A percentile compares a stretch with the other conserved stretches of the same genome.
Evolutionary conservation across 805 yeast species (phyloP).

Genomic region (Scheffersomyces coipomensis): DNA sequence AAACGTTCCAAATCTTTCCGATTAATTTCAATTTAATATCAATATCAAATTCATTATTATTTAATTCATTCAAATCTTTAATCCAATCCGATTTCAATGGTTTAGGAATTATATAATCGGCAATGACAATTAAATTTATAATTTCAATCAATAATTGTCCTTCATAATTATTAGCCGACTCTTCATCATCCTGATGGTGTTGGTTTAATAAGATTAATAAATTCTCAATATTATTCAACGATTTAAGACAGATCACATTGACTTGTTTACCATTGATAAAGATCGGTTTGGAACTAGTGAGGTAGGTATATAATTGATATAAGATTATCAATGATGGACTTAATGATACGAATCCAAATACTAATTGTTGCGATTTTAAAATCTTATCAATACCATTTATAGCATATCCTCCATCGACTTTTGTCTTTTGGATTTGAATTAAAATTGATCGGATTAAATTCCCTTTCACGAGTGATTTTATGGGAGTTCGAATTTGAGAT

Average conservation of each 20-base stretch:
- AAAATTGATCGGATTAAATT: conserved; percentile 71
- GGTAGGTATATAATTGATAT: conserved; percentile 44
- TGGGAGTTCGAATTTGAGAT: conserved; percentile 65
- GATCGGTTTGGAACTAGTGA: conserved; percentile 27
- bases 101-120: conserved; percentile 50
- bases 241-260: conserved; percentile 36
- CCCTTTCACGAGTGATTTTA: conserved; percentile 64
- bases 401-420: conserved; percentile 92
- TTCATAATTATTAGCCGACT: conserved; percentile 28
- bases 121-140: conserved; percentile 51
- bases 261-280: conserved; percentile 29
- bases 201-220: conserved; percentile 28
- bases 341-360: conserved; percentile 89
- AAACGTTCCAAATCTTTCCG: conserved; percentile 61
- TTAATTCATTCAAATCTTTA: conserved; percentile 62
- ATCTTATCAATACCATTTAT: conserved; percentile 87
- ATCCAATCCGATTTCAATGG: conserved; percentile 53
- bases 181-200: conserved; percentile 6
- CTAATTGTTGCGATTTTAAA: conserved; percentile 86
- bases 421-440: conserved; percentile 93
- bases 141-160: conserved; percentile 72
- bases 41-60: conserved; percentile 35
- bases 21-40: conserved; percentile 46
- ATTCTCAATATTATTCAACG: conserved; percentile 59
- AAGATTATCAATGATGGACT: conserved; percentile 71